A percentile compares a stretch with the other conserved stretches of the same genome.
Evolutionary conservation across 2,329 filamentous ascomycete species (phyloP).

Genomic region (Cytospora chrysosperma): DNA sequence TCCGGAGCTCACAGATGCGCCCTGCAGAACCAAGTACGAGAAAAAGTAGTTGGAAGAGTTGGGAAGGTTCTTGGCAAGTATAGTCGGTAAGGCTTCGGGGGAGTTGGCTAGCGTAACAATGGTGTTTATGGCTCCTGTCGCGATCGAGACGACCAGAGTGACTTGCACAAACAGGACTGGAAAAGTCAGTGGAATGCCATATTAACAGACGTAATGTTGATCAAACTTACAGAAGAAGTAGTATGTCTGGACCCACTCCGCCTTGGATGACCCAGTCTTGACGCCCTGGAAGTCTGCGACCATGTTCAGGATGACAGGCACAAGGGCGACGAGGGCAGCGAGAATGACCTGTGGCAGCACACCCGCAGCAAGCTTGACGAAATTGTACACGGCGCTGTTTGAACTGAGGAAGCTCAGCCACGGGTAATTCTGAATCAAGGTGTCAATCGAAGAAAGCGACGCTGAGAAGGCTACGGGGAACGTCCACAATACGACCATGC

Average conservation of each 20-base stretch:
- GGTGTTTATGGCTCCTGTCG: conserved; percentile 65
- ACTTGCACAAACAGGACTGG: conserved; percentile 83
- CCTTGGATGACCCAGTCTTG: conserved; percentile 76
- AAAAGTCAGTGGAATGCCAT: neutral
- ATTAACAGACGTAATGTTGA: neutral
- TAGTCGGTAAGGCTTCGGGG: conserved; percentile 64
- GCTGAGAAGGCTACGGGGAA: conserved; percentile 89
- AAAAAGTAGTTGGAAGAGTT: conserved; percentile 96
- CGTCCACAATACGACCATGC: conserved; percentile 85
- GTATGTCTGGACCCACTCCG: conserved; percentile 84
- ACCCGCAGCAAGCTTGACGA: conserved; percentile 71
- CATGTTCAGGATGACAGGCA: conserved; percentile 76
- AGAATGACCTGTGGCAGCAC: conserved; percentile 78
- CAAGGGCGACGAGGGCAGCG: conserved; percentile 72
- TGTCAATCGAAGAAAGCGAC: conserved; percentile 72
- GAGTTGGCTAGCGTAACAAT: conserved; percentile 57
- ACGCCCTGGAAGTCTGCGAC: conserved; percentile 73
- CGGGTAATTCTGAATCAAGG: conserved; percentile 60
- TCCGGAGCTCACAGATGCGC: conserved; percentile 85
- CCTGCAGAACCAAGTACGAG: conserved; percentile 95
- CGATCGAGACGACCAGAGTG: conserved; percentile 88
- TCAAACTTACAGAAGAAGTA: conserved; percentile 69
- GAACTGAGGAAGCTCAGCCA: conserved; percentile 71
- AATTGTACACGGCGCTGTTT: conserved; percentile 58
- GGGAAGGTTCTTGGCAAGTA: conserved; percentile 77